Conservation (phyloP, 331 rosid species). For the Dryas integrifolia region DNA sequence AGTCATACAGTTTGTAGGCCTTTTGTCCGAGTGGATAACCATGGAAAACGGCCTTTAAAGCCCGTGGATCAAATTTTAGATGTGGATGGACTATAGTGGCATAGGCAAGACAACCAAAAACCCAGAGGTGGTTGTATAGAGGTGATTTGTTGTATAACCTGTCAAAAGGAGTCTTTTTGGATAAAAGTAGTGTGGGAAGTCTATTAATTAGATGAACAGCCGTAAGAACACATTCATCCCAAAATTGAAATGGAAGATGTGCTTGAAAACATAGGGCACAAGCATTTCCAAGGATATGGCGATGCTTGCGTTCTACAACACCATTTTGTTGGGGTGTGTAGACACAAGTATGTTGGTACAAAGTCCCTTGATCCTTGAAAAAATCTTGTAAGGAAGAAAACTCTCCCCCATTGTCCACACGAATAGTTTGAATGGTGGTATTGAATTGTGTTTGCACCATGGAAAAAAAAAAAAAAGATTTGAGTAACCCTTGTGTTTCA, state of each 20-base stretch:
- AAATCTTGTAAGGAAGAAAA: neutral
- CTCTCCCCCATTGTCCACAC: neutral
- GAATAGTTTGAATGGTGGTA: too few species aligned
- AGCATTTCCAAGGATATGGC: neutral
- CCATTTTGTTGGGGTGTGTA: neutral
- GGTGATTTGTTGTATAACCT: too few species aligned
- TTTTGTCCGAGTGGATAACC: neutral
- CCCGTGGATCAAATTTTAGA: neutral
- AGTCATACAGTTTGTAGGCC: neutral
- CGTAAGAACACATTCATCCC: too few species aligned
- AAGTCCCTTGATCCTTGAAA: neutral
- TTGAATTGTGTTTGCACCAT: too few species aligned
- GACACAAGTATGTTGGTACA: neutral
- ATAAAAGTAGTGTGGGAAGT: too few species aligned
- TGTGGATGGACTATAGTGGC: neutral
- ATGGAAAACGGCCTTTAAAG: neutral
- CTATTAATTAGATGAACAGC: too few species aligned
- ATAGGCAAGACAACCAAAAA: neutral
- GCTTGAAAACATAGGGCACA: neutral
- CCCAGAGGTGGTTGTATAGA: too few species aligned
- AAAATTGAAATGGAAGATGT: neutral
- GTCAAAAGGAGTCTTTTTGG: too few species aligned
- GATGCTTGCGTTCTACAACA: conserved; percentile 2
- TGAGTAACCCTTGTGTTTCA: too few species aligned
- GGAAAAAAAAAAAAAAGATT: too few species aligned